Evolutionary conservation across 495 filamentous ascomycete species (phyloP), one percentile per base, ranked within the genome.

Genomic region (Xanthoparmelia taractica): DNA sequence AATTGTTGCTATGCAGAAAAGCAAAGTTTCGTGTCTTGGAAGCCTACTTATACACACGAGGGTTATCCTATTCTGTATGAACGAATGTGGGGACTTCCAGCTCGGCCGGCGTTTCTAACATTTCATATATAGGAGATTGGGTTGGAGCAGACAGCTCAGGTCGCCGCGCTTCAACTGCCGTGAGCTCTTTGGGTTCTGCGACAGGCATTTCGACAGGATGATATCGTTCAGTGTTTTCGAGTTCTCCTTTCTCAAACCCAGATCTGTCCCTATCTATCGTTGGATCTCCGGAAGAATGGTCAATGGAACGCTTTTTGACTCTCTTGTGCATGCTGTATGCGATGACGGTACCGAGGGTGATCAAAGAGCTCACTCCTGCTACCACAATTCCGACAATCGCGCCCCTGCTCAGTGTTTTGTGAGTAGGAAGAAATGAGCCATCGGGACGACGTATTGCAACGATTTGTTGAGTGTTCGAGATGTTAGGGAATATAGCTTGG

Each of bases 401-500:
- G 25, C 11, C 47, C 15, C 1, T 50, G 10, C 47, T 50, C 25
- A 29, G 47, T 27, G 11, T 50, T 15, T 29, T 50, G 23, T 15
- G 47, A 29, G 37, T 13, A 40, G 37, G 12, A 13, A 13, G 37
- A 8, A 13, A 13, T 40, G 12, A 10, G 37, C 15, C 37, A 10
- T 13, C 37, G 12, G 37, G 37, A 10, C 59, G 29, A 41, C 18
- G 47, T 58, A 58, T 58, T 3, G 57, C 27, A 20, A 48, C 40
- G 48, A 60, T 65, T 38, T 59, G 18, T 38, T 48, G 34, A n/a
- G n/a, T 58, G 33, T 34, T 56, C n/a, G 56, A 41, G 29, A 25
- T 36, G 37, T 50, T 64, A 5, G 59, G 58, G 20, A 65, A 69
- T 10, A 45, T 17, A 27, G 61, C 66, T 60, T 69, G 68, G 2